Evolutionary conservation across 2,329 filamentous ascomycete genomes (phyloP), one percentile per base, ranked within the genome.

Genomic region (Colletotrichum melonis): DNA sequence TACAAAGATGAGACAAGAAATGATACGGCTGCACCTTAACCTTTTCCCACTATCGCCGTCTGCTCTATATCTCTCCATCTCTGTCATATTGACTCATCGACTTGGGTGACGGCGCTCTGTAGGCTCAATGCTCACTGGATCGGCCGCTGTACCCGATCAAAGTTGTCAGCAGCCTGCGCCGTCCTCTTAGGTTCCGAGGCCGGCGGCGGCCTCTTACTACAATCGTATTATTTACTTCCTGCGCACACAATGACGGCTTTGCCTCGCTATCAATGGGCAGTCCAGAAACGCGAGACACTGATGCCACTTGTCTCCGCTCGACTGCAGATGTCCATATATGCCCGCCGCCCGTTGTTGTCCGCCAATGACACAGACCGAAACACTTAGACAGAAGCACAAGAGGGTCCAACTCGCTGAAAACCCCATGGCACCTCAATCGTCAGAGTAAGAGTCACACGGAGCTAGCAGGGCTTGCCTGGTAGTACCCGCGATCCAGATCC

Each of bases 231-330:
- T 65, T 56, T 46, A 58, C 56, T 5, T 19, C 56, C 35, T 62
- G 49, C 28, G 46, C 60, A 60, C 35, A 66, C 38, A 38, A 60
- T 30, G 35, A 70, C 70, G 67, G 55, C 24, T 69, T 71, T 57
- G 70, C 49, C 67, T 70, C 60, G 70, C 60, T 62, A 62, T 73
- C 70, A 65, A 66, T 66, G 67, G 70, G 24, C 35, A 56, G 58
- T 49, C 66, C 49, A 35, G 67, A 60, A 56, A 60, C 60, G 67
- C 67, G 67, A 70, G 22, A 62, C 70, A 70, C 62, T 66, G 56
- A 70, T 71, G 70, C 70, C 67, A 72, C 66, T 55, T 56, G 59
- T 72, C 67, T 71, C 70, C 70, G 67, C 70, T 55, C n/a, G 35
- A 42, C 67, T 73, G 70, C 70, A 70, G 67, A 73, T 70, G 55